Evolutionary conservation across 2,329 filamentous ascomycete genomes (phyloP).

Genomic region (Domatiomyces catenatus): DNA sequence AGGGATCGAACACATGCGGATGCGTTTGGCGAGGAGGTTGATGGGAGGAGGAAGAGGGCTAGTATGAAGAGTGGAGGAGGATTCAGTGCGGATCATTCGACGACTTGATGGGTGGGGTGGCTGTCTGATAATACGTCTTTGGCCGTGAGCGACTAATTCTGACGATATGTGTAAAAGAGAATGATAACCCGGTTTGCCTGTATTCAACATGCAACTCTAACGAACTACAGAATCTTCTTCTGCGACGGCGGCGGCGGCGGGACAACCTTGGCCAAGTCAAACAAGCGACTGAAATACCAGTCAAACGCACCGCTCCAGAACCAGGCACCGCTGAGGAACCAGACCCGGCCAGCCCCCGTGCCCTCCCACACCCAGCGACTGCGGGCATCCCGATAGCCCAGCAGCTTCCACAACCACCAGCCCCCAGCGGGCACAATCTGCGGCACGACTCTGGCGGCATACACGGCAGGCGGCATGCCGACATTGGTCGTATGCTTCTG

Average conservation of each 20-base stretch:
- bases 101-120: neutral
- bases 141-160: neutral
- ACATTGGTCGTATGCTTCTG: constrained; percentile 12
- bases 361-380: constrained; percentile 14
- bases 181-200: too few species aligned
- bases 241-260: neutral
- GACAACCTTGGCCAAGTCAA: constrained; percentile 5
- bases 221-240: neutral
- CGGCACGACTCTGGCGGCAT: constrained; percentile 12
- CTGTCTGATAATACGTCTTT: neutral
- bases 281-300: constrained; percentile 8
- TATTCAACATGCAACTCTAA: too few species aligned
- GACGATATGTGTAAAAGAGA: too few species aligned
- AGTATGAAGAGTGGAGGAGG: constrained; percentile 5
- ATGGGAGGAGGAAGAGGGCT: constrained; percentile 8
- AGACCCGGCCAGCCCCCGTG: constrained; percentile 10
- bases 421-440: constrained; percentile 13
- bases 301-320: constrained; percentile 11
- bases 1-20: constrained; percentile 11
- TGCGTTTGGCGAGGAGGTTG: constrained; percentile 12
- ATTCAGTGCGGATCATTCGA: neutral
- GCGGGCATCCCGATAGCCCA: constrained; percentile 11
- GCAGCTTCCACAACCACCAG: constrained; percentile 10
- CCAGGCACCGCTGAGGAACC: constrained; percentile 9
- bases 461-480: constrained; percentile 10